Conservation (phyloP, 305 asterid genomes). For the Fraxinus ornus region DNA sequence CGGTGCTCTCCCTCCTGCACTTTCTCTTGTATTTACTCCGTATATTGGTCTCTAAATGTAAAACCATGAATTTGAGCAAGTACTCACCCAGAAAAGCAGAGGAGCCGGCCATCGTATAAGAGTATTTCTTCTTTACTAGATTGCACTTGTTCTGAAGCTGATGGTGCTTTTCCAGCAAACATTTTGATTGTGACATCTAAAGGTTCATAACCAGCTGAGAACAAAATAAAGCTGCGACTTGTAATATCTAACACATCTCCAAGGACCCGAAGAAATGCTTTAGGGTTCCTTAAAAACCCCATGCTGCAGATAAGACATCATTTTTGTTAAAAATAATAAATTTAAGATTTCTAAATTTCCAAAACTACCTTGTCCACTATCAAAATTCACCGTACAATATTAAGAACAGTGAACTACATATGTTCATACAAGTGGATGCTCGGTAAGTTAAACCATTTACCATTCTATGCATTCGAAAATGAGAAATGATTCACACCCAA, state of each 20-base stretch:
- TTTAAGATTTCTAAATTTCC: neutral
- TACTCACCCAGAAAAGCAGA: constrained; percentile 84
- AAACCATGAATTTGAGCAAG: constrained; percentile 7
- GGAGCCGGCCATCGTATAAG: constrained; percentile 60
- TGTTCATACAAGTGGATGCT: neutral
- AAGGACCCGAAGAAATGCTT: constrained; percentile 64
- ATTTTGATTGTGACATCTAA: constrained; percentile 59
- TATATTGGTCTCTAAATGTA: neutral
- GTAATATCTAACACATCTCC: constrained; percentile 48
- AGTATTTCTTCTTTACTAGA: constrained; percentile 48
- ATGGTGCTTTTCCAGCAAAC: constrained; percentile 39
- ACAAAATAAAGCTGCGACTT: constrained; percentile 60
- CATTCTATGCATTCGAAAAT: neutral
- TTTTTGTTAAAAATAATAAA: neutral
- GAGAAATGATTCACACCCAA: neutral
- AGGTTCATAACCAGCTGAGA: constrained; percentile 83
- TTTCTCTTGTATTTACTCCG: neutral
- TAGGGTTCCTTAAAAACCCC: constrained; percentile 76
- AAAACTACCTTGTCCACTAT: neutral
- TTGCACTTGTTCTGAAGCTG: constrained; percentile 41
- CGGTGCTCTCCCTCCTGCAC: neutral
- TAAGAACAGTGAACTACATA: neutral
- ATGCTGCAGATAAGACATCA: constrained; percentile 56
- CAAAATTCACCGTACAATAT: neutral
- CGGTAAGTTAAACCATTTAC: neutral